Base-by-base conservation (phyloP, 257 asterid species). In the Fraxinus excelsior region DNA sequence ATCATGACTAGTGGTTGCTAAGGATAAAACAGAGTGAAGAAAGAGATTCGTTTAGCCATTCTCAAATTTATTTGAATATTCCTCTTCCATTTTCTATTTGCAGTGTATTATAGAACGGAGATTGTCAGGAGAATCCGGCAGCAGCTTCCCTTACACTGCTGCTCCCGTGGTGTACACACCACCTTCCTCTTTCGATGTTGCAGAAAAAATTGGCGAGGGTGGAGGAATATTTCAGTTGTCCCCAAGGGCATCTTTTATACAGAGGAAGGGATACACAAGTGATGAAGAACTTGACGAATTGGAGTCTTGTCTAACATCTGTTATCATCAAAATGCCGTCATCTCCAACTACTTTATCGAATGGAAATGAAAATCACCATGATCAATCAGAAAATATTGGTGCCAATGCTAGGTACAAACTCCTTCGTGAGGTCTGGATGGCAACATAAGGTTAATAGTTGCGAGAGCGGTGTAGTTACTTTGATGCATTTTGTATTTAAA, bases 241-340 rank as follows among this genome's bases (percentile, higher is more conserved):
- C 16, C 58, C 89, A 80, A 91, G 91, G 38, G 84, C 98, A 71
- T 91, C 98, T 56, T 72, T 89, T 0, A 85, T 90, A 73, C 97
- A 87, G 87, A 89, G 94, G 79, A 96, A 96, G 82, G 99, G 97
- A 37, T 91, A 93, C 86, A 90, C 98, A 31, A 93, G 98, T 13
- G 98, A 93, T 3, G 99, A 93, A 74, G 98, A 93, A 85, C 86
- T 96, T 62, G 96, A 89, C 44, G 98, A 91, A 77, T 81, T 93
- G 66, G 94, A 93, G 83, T 83, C 87, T 69, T 92, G 97, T 70
- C 84, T 90, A 53, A 65, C 85, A 21, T 81, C 87, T 23, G 87
- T 88, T 26, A 80, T 88, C 29, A 80, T 87, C 73, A 88, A 86
- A 58, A 60, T 80, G n/a, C 84, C 91, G 21, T 70, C 78, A 13